Evolutionary conservation across 176 grass and related monocot genomes (phyloP).

Genomic region (Musa acuminata): DNA sequence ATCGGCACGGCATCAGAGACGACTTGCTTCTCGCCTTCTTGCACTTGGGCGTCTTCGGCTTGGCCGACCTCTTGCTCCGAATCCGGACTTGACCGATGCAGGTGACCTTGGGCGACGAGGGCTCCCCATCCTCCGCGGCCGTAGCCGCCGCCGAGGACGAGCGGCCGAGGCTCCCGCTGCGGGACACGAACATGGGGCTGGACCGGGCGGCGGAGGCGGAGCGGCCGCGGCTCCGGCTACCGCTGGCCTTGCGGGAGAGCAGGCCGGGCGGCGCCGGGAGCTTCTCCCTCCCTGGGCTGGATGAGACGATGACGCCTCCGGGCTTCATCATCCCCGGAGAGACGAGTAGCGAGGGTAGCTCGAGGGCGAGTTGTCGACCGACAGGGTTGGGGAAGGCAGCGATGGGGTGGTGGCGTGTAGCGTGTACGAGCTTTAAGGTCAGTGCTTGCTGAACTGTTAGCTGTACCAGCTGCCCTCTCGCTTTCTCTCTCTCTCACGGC

Average conservation of each 20-base stretch:
- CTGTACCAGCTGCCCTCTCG: neutral
- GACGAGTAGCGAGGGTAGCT: neutral
- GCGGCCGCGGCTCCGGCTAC: slow-evolving; percentile 25
- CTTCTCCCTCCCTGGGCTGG: neutral
- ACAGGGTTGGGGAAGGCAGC: neutral
- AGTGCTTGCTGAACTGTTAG: neutral
- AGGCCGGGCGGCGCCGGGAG: neutral
- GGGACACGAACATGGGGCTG: slow-evolving; percentile 49
- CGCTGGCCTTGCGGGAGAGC: neutral
- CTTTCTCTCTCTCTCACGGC: neutral
- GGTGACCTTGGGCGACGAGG: slow-evolving; percentile 70
- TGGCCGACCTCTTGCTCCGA: slow-evolving; percentile 30
- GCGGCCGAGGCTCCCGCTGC: slow-evolving; percentile 25
- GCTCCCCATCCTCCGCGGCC: slow-evolving; percentile 36
- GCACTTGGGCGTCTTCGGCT: neutral
- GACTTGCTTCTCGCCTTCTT: neutral
- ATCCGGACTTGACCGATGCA: slow-evolving; percentile 93
- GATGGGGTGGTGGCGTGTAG: neutral
- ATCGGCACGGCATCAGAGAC: slow-evolving; percentile 34
- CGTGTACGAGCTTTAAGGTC: neutral
- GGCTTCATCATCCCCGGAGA: neutral
- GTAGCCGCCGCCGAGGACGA: neutral
- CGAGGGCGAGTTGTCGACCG: no score
- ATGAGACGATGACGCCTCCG: neutral
- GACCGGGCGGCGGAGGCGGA: slow-evolving; percentile 15